Percentiles rank a stretch among this genome's conserved stretches.
Evolutionary conservation across 73 alveolate genomes (phyloP).

Genomic region (Tetrahymena borealis): DNA sequence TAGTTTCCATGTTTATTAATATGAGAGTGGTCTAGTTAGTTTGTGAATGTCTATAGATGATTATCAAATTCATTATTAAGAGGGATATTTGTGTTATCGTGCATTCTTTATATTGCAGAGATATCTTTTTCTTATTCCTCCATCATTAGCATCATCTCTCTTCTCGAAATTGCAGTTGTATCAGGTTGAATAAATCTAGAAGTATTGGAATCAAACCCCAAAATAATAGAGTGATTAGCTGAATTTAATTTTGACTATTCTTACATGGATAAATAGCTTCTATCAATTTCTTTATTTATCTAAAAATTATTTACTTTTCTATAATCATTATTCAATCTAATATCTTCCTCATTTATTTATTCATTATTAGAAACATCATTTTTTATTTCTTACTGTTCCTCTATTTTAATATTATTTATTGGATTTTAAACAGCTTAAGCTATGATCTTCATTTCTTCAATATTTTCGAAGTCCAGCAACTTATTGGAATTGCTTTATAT

Average conservation of each 20-base stretch:
- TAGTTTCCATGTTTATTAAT: background rate
- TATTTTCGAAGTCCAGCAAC: background rate
- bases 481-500: background rate
- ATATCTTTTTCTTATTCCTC: background rate
- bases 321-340: background rate
- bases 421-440: background rate
- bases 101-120: background rate
- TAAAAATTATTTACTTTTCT: background rate
- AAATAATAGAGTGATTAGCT: background rate
- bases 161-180: background rate
- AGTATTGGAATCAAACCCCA: background rate
- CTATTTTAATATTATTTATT: background rate
- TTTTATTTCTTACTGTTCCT: too few relatives aligned
- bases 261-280: background rate
- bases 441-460: background rate
- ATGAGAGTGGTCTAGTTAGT: background rate
- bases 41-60: background rate
- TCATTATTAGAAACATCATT: too few relatives aligned
- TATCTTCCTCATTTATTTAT: too few relatives aligned
- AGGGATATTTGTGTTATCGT: background rate
- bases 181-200: background rate
- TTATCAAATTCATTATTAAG: background rate
- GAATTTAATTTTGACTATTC: background rate
- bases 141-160: background rate
- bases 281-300: background rate